Evolutionary conservation across 305 asterid species (phyloP), one percentile per base, ranked within the genome.

Genomic region (Plantago rigida): DNA sequence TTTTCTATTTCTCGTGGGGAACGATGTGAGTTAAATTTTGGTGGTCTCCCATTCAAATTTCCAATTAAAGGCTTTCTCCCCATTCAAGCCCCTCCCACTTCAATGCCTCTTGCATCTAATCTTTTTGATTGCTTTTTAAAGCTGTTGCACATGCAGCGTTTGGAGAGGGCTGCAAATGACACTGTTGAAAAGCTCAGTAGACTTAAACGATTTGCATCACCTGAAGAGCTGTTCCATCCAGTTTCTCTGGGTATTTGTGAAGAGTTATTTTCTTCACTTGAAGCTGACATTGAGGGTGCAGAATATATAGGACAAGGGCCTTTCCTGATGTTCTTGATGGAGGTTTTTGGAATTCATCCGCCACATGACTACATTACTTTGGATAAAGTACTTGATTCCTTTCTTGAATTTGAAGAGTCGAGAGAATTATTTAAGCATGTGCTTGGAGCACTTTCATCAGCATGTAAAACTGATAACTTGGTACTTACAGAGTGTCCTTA

Each of bases 1-100:
- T 73, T 90, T 72, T 90, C 97, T 65, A 87, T 90, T 56, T 90
- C 97, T 67, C 97, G 84, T 73, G 97, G 97, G 65, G 97, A 90
- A 75, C 85, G 97, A 0, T 87, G 97, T 65, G 87, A 90, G 81
- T 68, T 87, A 67, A 90, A 90, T 75, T 90, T 90, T 62, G 97
- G 97, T 68, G 91, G 79, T 13, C 73, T 68, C 57, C 97, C 97
- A 36, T 90, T 90, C 68, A 84, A 72, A 70, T 84, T 82, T 77
- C 95, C 97, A 17, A 51, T 90, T 66, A 79, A 87, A 64, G 87
- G 89, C 55, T 90, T 83, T 69, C 80, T 75, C 73, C 92, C 97
- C 57, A 78, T 86, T 71, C 94, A 82, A 67, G 80, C 85, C 41
- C 94, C 96, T 60, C 96, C 95, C 19, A 39, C 73, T 29, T 73